A percentile compares a stretch with the other conserved stretches of the same genome.
Conservation (phyloP, 805 yeast genomes). For the Yarrowia osloensis region DNA sequence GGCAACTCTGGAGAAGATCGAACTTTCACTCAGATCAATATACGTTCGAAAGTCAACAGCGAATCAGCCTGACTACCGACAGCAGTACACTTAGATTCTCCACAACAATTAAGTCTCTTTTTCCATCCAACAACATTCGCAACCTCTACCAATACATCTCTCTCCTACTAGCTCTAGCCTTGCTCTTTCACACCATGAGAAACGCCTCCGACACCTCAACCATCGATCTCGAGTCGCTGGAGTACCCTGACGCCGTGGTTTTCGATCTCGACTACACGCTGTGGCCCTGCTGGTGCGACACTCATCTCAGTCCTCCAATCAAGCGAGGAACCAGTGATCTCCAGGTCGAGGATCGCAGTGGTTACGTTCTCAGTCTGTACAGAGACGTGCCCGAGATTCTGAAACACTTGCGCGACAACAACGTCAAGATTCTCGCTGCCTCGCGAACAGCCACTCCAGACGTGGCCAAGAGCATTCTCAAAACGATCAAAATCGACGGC, state of each 20-base stretch:
- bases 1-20: too few species aligned
- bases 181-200: not conserved
- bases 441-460: constrained; percentile 78
- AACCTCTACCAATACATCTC: too few species aligned
- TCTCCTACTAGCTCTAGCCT: not conserved
- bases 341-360: constrained; percentile 54
- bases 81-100: too few species aligned
- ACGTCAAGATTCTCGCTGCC: constrained; percentile 59
- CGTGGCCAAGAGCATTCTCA: constrained; percentile 66
- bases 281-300: constrained; percentile 87
- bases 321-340: constrained; percentile 43
- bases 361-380: constrained; percentile 59
- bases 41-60: too few species aligned
- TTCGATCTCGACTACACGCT: constrained; percentile 76
- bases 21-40: too few species aligned
- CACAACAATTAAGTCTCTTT: too few species aligned
- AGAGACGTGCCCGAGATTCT: constrained; percentile 69
- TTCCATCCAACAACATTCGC: too few species aligned
- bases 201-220: constrained; percentile 12
- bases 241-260: constrained; percentile 57
- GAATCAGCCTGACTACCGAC: too few species aligned
- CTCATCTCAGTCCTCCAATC: constrained; percentile 63
- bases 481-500: constrained; percentile 54
- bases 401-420: constrained; percentile 50
- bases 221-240: constrained; percentile 4